These are phyloP conservation scores for Naganishia albida DNA, from an alignment of 1,284 basidiomycete genomes.

Conservation along the genomic window DNA sequence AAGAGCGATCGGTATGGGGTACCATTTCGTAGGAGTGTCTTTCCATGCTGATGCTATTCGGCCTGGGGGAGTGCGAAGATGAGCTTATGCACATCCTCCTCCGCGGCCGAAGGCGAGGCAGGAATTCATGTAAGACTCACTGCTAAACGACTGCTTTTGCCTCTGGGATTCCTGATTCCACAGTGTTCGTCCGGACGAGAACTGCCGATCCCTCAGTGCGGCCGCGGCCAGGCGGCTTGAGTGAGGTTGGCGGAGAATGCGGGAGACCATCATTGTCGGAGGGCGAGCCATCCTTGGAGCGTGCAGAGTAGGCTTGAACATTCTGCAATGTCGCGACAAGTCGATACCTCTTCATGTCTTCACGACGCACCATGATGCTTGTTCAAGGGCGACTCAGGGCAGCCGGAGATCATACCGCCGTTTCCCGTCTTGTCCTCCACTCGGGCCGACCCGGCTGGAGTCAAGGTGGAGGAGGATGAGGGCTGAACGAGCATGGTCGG, in stretches of 20 bases:
- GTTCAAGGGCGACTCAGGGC: no score
- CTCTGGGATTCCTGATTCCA: slow-evolving; percentile 4
- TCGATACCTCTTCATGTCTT: neutral
- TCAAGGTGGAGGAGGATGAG: neutral
- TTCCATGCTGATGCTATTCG: slow-evolving; percentile 72
- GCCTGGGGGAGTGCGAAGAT: slow-evolving; percentile 41
- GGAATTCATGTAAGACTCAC: slow-evolving; percentile 3
- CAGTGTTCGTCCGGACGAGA: slow-evolving; percentile 1
- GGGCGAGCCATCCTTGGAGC: neutral
- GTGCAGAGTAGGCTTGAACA: slow-evolving; percentile 1
- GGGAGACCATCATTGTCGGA: neutral
- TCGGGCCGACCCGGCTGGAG: neutral
- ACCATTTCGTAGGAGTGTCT: slow-evolving; percentile 90
- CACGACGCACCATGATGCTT: no score
- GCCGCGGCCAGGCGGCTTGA: neutral
- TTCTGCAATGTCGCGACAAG: neutral
- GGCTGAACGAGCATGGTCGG: neutral
- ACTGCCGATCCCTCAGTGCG: neutral
- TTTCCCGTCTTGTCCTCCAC: no score
- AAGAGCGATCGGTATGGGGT: slow-evolving; percentile 87
- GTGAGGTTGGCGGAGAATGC: neutral
- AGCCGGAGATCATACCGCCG: no score
- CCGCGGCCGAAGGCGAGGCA: neutral
- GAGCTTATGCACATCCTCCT: no score
- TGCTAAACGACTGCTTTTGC: slow-evolving; percentile 17